These are phyloP conservation scores for Ustilago esculenta DNA, from an alignment of 1,284 basidiomycete species.

Conservation along the genomic window DNA sequence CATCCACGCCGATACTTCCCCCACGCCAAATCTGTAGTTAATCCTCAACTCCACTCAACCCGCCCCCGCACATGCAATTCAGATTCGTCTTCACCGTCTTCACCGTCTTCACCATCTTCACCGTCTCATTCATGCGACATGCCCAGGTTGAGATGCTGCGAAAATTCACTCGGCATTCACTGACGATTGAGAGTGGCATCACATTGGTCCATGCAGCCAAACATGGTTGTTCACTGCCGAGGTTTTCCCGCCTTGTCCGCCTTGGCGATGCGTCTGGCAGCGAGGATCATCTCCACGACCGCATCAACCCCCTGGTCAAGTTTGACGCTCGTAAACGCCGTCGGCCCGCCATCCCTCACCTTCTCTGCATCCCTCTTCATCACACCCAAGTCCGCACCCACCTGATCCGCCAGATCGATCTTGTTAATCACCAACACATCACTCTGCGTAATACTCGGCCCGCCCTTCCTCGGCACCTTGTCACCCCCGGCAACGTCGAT, in stretches of 20 bases:
- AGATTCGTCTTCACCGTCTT: no score
- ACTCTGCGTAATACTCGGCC: conserved; percentile 83
- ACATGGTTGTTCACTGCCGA: no score
- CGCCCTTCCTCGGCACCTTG: conserved; percentile 97
- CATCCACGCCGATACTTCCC: no score
- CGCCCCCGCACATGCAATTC: no score
- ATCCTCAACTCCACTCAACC: no score
- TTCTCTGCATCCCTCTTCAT: conserved; percentile 92
- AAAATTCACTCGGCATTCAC: no score
- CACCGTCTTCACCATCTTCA: no score
- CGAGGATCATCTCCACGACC: conserved; percentile 82
- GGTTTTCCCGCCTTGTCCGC: conserved; percentile 62
- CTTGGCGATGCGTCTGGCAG: conserved; percentile 79
- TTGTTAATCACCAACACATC: conserved; percentile 91
- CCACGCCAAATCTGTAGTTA: no score
- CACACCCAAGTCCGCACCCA: conserved; percentile 90
- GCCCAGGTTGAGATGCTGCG: no score
- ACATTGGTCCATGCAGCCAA: no score
- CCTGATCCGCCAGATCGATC: conserved; percentile 80
- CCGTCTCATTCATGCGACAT: no score
- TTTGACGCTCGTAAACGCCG: conserved; percentile 88
- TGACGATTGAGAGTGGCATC: no score
- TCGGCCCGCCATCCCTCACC: conserved; percentile 94
- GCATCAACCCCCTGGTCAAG: conserved; percentile 82
- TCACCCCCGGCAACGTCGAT: conserved; percentile 84